Conservation (phyloP, 768 basidiomycete genomes). For the Lenzites betulinus region DNA sequence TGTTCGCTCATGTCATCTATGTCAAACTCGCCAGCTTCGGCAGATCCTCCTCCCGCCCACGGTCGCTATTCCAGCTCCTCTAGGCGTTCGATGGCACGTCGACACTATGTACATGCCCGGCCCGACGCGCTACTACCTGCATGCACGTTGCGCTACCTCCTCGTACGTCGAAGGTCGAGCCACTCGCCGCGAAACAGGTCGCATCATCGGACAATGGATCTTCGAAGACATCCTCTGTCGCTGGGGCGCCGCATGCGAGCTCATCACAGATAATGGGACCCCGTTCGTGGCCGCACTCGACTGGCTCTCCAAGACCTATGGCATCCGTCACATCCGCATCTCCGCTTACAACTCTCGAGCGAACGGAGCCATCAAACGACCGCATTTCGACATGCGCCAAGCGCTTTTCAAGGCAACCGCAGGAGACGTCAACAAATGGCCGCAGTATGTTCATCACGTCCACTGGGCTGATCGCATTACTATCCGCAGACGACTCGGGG, state of each 20-base stretch:
- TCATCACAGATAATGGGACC: slow-evolving; percentile 46
- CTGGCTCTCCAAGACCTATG: slow-evolving; percentile 30
- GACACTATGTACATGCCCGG: slow-evolving; percentile 46
- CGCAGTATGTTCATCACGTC: slow-evolving; percentile 24
- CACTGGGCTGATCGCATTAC: slow-evolving; percentile 44
- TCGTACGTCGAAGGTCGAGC: slow-evolving; percentile 35
- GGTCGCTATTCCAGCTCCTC: slow-evolving; percentile 18
- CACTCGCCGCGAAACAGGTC: slow-evolving; percentile 33
- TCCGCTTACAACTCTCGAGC: slow-evolving; percentile 27
- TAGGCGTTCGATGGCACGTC: slow-evolving; percentile 40
- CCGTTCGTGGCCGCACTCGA: slow-evolving; percentile 31
- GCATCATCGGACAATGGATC: slow-evolving; percentile 34
- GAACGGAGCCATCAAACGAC: slow-evolving; percentile 26
- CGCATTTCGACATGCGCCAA: slow-evolving; percentile 25
- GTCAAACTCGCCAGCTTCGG: slow-evolving; percentile 33
- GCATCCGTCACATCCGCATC: slow-evolving; percentile 38
- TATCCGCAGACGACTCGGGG: slow-evolving; percentile 29
- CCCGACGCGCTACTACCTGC: slow-evolving; percentile 39
- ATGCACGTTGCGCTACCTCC: slow-evolving; percentile 38
- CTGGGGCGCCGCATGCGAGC: slow-evolving; percentile 41
- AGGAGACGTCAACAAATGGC: slow-evolving; percentile 25
- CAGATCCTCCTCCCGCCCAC: slow-evolving; percentile 31
- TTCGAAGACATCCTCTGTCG: slow-evolving; percentile 40
- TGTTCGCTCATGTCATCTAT: slow-evolving; percentile 38
- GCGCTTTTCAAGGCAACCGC: slow-evolving; percentile 25